Evolutionary conservation across 768 basidiomycete genomes (phyloP), one percentile per base, ranked within the genome.

Genomic region (Suillus weaverae): DNA sequence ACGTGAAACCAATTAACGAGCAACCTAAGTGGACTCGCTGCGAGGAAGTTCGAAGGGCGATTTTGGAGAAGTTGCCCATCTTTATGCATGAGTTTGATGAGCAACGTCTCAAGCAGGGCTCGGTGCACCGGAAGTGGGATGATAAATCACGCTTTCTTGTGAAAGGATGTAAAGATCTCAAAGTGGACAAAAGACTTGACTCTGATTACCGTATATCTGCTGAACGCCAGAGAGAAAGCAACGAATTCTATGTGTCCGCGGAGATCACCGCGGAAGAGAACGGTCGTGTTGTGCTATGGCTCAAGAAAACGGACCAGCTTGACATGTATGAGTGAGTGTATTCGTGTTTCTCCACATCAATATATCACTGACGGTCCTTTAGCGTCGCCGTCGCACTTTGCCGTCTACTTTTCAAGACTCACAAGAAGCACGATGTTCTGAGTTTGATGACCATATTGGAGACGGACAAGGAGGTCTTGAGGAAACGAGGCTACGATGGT

Each of bases 401-500:
- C 73, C 86, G 87, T 16, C 76, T 89, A 3, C 77, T 96, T 43
- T 91, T 97, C 68, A 84, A 89, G 60, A 80, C 85, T 2, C 88
- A 89, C 2, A 89, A 90, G 73, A 84, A 88, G 18, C 92, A 94
- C 70, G 95, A 98, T 72, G 88, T 91, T 0, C 79, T 97, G 11
- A 76, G 97, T 10, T 87, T 97, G 67, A 90, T 92, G 85, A 96
- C 94, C 0, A 92, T 98, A 55, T 81, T 98, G 18, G 91, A 92
- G 0, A 96, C 95, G 0, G 91, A 95, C 63, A 76, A 97, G 22
- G 83, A 86, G 60, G 86, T 91, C 8, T 77, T 96, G 64, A 88
- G 87, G 68, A 79, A 92, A 38, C 81, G 93, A 64, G 94, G 93
- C 13, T 95, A 92, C 73, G 91, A 93, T 73, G 89, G 91, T 90